Evolutionary conservation across 2,329 filamentous ascomycete species (phyloP).

Genomic region (Aspergillus sp.): DNA sequence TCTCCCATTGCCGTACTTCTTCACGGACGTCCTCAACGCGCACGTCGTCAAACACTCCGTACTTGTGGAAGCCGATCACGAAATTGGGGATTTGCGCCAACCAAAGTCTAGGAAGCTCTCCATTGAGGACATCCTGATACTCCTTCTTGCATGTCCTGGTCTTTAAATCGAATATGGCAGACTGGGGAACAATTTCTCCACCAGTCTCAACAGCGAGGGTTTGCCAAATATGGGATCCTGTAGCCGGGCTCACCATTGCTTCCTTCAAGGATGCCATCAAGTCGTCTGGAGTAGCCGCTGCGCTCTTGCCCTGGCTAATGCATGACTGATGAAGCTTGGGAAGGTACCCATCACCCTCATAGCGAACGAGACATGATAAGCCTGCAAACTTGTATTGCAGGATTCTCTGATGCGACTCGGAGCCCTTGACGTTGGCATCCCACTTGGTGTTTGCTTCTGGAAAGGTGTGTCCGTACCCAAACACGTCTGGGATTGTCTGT

Average conservation of each 20-base stretch:
- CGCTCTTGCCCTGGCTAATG: background rate
- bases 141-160: slow-evolving; percentile 44
- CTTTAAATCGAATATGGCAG: slow-evolving; percentile 54
- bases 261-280: slow-evolving; percentile 4
- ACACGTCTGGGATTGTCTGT: slow-evolving; percentile 55
- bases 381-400: slow-evolving; percentile 59
- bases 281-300: background rate
- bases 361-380: slow-evolving; percentile 54
- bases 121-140: slow-evolving; percentile 36
- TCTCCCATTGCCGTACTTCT: slow-evolving; percentile 45
- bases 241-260: background rate
- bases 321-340: slow-evolving; percentile 7
- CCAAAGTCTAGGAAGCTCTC: slow-evolving; percentile 51
- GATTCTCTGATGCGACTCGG: slow-evolving; percentile 62
- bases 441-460: slow-evolving; percentile 66
- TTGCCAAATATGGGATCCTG: background rate
- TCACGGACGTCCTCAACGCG: slow-evolving; percentile 37
- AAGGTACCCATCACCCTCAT: slow-evolving; percentile 60
- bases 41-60: slow-evolving; percentile 45
- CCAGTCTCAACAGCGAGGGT: slow-evolving; percentile 23
- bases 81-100: slow-evolving; percentile 53
- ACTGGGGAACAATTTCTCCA: slow-evolving; percentile 33
- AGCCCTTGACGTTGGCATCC: slow-evolving; percentile 54
- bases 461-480: slow-evolving; percentile 66
- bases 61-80: slow-evolving; percentile 51